Conservation (phyloP, 2,329 filamentous ascomycete genomes). For the Colletotrichum liriopes region DNA sequence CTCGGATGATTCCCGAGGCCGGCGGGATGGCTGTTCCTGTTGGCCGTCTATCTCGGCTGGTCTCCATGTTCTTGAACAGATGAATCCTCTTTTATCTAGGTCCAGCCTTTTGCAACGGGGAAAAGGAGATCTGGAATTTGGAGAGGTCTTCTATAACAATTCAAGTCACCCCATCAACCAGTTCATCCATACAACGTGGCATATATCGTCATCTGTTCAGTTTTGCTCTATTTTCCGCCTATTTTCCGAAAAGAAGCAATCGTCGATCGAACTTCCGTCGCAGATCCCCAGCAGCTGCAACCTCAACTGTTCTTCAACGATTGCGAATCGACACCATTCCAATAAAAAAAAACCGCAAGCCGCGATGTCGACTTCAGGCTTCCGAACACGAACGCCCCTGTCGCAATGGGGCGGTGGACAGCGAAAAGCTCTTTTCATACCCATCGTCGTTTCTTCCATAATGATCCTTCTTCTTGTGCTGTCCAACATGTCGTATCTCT, state of each 20-base stretch:
- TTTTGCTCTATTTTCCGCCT: not conserved
- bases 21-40: not conserved
- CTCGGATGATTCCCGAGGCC: not conserved
- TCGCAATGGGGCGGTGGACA: slow-evolving; percentile 25
- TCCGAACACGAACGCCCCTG: slow-evolving; percentile 18
- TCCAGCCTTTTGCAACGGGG: not conserved
- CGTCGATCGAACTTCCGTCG: too few species aligned
- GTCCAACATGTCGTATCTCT: slow-evolving; percentile 49
- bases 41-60: slow-evolving; percentile 4
- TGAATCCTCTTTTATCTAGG: slow-evolving; percentile 1
- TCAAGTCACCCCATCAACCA: not conserved
- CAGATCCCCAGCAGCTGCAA: not conserved
- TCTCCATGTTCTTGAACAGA: slow-evolving; percentile 5
- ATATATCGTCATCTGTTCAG: slow-evolving; percentile 2
- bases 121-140: not conserved
- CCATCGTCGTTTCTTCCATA: slow-evolving; percentile 23
- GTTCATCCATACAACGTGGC: not conserved
- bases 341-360: too few species aligned
- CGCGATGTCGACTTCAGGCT: slow-evolving; percentile 16
- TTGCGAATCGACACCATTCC: not conserved
- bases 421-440: slow-evolving; percentile 14
- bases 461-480: slow-evolving; percentile 31
- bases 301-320: not conserved
- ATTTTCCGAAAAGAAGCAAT: not conserved
- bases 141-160: slow-evolving; percentile 2